Conservation (phyloP, 257 asterid species). For the Fraxinus anomala region DNA sequence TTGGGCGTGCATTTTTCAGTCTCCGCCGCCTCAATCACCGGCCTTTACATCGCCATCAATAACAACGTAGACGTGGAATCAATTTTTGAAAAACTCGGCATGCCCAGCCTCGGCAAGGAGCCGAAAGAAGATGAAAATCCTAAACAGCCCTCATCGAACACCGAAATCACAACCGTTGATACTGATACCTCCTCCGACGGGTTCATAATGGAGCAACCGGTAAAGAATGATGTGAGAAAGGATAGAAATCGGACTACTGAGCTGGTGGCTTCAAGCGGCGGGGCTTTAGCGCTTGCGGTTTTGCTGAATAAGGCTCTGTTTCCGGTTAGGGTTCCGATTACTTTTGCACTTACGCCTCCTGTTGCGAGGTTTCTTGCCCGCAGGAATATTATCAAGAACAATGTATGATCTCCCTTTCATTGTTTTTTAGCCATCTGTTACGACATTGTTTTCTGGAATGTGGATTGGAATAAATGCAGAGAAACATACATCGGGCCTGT, state of each 20-base stretch:
- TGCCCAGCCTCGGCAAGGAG: conserved; percentile 45
- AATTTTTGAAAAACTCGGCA: conserved; percentile 65
- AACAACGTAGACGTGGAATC: conserved; percentile 89
- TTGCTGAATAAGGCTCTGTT: conserved; percentile 84
- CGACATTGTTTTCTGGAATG: not conserved
- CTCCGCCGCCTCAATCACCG: conserved; percentile 77
- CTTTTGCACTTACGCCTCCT: conserved; percentile 88
- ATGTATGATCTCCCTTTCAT: conserved; percentile 33
- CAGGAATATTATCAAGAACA: conserved; percentile 60
- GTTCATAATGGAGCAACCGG: conserved; percentile 20
- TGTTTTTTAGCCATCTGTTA: not conserved
- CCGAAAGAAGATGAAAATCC: conserved; percentile 19
- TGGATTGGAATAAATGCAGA: not conserved
- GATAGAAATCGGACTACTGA: conserved; percentile 78
- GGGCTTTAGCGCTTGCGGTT: conserved; percentile 81
- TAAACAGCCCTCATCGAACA: conserved; percentile 21
- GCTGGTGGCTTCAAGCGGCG: conserved; percentile 77
- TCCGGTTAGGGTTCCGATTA: conserved; percentile 89
- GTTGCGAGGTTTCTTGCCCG: conserved; percentile 77
- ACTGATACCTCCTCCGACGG: conserved; percentile 21
- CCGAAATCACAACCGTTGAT: conserved; percentile 5
- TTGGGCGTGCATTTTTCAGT: conserved; percentile 76
- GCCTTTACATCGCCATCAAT: conserved; percentile 75
- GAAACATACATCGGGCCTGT: not conserved
- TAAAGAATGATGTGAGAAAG: conserved; percentile 32